These are phyloP conservation scores for Zygosaccharomyces rouxii DNA, from an alignment of 805 yeast species.

Conservation along the genomic window DNA sequence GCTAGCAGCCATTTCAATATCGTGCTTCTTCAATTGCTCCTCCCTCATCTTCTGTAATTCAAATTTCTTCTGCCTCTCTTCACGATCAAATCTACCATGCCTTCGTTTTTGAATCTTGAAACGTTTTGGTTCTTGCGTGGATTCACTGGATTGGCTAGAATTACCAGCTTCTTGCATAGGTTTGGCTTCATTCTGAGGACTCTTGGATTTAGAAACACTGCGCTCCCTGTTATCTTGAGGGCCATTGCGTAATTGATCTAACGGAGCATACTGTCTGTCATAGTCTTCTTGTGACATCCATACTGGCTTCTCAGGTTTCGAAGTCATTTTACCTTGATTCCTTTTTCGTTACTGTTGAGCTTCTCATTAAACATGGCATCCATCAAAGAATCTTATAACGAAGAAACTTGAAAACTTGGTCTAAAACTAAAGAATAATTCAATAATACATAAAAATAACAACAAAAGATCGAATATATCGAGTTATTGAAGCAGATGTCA, in stretches of 20 bases:
- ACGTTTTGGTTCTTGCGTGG: slow-evolving; percentile 12
- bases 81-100: slow-evolving; percentile 31
- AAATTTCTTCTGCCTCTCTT: slow-evolving; percentile 32
- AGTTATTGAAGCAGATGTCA: slow-evolving; percentile 11
- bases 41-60: slow-evolving; percentile 33
- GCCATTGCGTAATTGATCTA: slow-evolving; percentile 8
- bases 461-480: neutral
- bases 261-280: slow-evolving; percentile 30
- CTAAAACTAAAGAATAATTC: neutral
- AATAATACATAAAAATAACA: neutral
- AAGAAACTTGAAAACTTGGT: neutral
- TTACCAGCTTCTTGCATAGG: slow-evolving; percentile 8
- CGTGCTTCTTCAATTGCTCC: slow-evolving; percentile 34
- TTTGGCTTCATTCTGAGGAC: slow-evolving; percentile 19
- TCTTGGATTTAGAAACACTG: slow-evolving; percentile 8
- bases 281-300: slow-evolving; percentile 39
- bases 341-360: neutral
- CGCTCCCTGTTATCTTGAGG: slow-evolving; percentile 11
- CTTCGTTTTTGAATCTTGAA: slow-evolving; percentile 26
- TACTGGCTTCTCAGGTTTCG: slow-evolving; percentile 35
- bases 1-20: slow-evolving; percentile 35
- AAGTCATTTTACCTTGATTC: slow-evolving; percentile 9
- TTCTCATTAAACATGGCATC: neutral
- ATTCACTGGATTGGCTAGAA: slow-evolving; percentile 1
- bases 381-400: no score